A percentile compares a stretch with the other conserved stretches of the same genome.
Evolutionary conservation across 768 basidiomycete species (phyloP).

Genomic region (Dendrothele bispora): DNA sequence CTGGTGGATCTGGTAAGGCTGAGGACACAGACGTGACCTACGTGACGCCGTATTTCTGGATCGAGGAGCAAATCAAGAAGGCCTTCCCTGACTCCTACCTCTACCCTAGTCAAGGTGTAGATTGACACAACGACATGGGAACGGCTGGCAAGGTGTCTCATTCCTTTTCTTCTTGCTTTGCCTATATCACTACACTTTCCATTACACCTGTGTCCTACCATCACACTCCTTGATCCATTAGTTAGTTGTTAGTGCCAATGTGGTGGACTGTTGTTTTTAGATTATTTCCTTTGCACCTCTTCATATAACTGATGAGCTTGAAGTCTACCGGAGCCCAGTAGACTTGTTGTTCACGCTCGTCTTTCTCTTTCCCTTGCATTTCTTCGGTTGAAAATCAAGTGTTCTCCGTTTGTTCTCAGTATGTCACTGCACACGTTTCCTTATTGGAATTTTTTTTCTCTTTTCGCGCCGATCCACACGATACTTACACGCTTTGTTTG

Average conservation of each 20-base stretch:
- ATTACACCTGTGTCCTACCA: not conserved
- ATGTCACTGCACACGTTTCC: too few relatives aligned
- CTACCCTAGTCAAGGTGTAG: not conserved
- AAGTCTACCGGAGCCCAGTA: not conserved
- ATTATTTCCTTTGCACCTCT: too few relatives aligned
- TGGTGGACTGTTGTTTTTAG: too few relatives aligned
- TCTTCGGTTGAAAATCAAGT: too few relatives aligned
- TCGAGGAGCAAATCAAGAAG: constrained; percentile 14
- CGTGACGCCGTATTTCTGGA: constrained; percentile 21
- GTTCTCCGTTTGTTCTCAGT: too few relatives aligned
- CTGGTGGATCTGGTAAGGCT: constrained; percentile 20
- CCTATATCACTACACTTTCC: not conserved
- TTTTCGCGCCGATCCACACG: too few relatives aligned
- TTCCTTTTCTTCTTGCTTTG: not conserved
- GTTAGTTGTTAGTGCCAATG: too few relatives aligned
- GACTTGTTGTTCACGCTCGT: too few relatives aligned
- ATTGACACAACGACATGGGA: not conserved
- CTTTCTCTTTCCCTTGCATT: too few relatives aligned
- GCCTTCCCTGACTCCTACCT: constrained; percentile 17
- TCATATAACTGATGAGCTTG: too few relatives aligned
- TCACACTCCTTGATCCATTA: not conserved
- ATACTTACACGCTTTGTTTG: too few relatives aligned
- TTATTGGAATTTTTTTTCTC: too few relatives aligned
- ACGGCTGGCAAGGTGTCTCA: not conserved
- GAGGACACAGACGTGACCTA: constrained; percentile 25